Conservation (phyloP, 2,329 filamentous ascomycete genomes). For the Colletotrichum tanaceti region DNA sequence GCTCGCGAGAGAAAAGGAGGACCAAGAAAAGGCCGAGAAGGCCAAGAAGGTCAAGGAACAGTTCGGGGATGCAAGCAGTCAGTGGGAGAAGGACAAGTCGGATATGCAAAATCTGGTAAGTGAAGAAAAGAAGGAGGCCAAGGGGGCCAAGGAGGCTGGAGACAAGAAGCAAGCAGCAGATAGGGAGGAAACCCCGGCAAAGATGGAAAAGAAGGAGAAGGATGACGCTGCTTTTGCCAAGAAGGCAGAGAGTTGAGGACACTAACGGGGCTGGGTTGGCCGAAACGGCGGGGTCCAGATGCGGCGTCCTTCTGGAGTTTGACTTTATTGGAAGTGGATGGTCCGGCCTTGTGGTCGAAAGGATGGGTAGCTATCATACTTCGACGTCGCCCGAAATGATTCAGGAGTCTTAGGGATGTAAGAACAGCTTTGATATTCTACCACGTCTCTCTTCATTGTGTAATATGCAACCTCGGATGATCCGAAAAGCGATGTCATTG, state of each 20-base stretch:
- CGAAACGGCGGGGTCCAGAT: neutral
- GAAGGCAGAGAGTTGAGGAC: constrained; percentile 18
- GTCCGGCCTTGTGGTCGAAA: neutral
- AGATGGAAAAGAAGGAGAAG: constrained; percentile 10
- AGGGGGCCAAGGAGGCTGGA: constrained; percentile 28
- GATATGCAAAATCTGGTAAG: constrained; percentile 75
- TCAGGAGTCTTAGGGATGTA: neutral
- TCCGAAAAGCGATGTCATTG: constrained; percentile 10
- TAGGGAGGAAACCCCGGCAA: constrained; percentile 39
- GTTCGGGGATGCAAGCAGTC: constrained; percentile 79
- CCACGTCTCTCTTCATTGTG: neutral
- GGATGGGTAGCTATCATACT: neutral
- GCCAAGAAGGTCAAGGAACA: constrained; percentile 83
- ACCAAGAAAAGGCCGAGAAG: constrained; percentile 77
- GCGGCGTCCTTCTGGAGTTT: neutral
- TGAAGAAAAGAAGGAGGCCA: constrained; percentile 34
- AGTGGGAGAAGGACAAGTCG: constrained; percentile 93
- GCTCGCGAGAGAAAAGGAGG: constrained; percentile 81
- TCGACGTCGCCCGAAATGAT: neutral
- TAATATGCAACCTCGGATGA: neutral
- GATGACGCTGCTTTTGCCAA: constrained; percentile 15
- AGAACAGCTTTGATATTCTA: neutral
- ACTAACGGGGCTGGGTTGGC: neutral
- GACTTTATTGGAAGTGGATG: neutral
- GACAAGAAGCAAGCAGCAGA: constrained; percentile 39